Evolutionary conservation across 306 rosid species (phyloP), one percentile per base, ranked within the genome.

Genomic region (Lotus japonicus): DNA sequence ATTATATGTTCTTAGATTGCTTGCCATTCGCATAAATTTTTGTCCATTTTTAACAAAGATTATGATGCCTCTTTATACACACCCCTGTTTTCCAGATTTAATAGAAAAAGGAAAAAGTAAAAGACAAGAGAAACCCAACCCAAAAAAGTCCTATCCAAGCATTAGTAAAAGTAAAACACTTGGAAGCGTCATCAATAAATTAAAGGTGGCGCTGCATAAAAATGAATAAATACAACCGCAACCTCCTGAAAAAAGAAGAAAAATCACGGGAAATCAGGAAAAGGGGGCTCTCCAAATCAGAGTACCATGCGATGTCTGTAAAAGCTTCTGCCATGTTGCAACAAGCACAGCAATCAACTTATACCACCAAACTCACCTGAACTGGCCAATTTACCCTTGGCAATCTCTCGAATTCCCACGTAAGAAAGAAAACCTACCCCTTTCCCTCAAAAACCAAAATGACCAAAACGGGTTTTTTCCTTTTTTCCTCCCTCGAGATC

Each of bases 401-500:
- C 33, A 49, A 16, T 18, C 39, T 10, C 81, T 26, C 60, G 23
- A 77, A 64, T 62, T 74, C 73, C 60, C 77, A 65, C 54, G 33
- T 72, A n/a, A n/a, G n/a, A n/a, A 43, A 42, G 16, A 59, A 66
- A 44, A 44, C 31, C 41, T 9, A 72, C 45, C 38, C 50, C 12
- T 17, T 26, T 2, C 9, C 28, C 23, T 9, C 9, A 58, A 15
- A 38, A n/a, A n/a, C n/a, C 11, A 14, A 48, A 48, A 48, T 14
- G 21, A 28, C 26, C 16, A 63, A 63, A 28, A 78, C 28, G 79
- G 75, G 77, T n/a, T 67, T 80, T 71, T 68, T 75, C 42, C 61
- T 12, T 45, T 14, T 59, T 65, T 58, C 50, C 50, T 71, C 49
- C 91, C 94, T 91, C 91, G 89, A 88, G 92, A 88, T 91, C 91